Evolutionary conservation across 2,329 filamentous ascomycete species (phyloP).

Genomic region (Zasmidium cellare): DNA sequence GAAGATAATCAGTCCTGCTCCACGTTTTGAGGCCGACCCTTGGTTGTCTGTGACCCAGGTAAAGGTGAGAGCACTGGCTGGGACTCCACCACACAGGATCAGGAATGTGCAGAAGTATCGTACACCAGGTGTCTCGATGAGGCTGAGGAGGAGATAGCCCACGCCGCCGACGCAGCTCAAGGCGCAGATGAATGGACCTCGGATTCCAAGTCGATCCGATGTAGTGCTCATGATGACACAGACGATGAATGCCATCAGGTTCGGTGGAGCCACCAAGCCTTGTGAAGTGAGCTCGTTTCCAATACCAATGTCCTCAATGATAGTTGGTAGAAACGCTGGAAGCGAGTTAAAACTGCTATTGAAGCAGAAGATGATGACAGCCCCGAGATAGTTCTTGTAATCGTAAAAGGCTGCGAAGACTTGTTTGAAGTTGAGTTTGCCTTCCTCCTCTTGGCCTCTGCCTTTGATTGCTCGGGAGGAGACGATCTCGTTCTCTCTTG

Average conservation of each 20-base stretch:
- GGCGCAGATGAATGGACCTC: conserved; percentile 26
- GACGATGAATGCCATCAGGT: conserved; percentile 37
- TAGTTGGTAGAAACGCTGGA: conserved; percentile 29
- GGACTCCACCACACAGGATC: conserved; percentile 36
- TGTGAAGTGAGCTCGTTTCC: conserved; percentile 57
- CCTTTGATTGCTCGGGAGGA: not conserved
- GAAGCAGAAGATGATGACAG: conserved; percentile 16
- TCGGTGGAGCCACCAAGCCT: conserved; percentile 65
- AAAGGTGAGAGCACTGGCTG: conserved; percentile 35
- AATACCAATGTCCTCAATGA: conserved; percentile 40
- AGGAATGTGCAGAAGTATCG: conserved; percentile 40
- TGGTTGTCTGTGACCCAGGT: conserved; percentile 40
- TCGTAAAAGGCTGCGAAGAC: conserved; percentile 5
- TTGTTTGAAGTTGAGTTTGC: conserved; percentile 10
- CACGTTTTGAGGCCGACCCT: conserved; percentile 37
- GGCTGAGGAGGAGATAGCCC: conserved; percentile 39
- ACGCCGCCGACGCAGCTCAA: conserved; percentile 31
- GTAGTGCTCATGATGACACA: conserved; percentile 4
- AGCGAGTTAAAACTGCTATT: conserved; percentile 62
- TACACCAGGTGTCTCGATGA: conserved; percentile 29
- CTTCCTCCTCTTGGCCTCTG: conserved; percentile 3
- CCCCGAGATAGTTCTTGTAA: conserved; percentile 5
- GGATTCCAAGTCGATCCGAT: conserved; percentile 2
- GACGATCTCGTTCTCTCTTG: conserved; percentile 43
- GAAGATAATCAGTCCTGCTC: conserved; percentile 36